Percentiles rank a stretch among this genome's conserved stretches.
phyloP scores from a whole-genome alignment of 306 rosid species.

The Prunus mira region DNA sequence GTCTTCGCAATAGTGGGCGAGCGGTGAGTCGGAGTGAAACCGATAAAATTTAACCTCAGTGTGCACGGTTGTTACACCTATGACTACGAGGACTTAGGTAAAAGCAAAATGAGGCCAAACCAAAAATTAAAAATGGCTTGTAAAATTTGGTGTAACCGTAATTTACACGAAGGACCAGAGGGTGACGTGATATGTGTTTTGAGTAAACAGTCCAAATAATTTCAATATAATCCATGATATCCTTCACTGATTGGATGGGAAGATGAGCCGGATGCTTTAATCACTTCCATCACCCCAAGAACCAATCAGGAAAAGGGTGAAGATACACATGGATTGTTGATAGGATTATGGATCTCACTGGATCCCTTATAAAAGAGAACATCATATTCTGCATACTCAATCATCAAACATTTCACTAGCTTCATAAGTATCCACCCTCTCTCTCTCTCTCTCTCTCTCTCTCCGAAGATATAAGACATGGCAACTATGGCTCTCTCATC shows the following conservation, averaged over 20 bases:
- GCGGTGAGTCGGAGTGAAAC: too few species aligned
- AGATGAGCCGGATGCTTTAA: conserved; percentile 7
- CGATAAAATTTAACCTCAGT: too few species aligned
- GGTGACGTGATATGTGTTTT: not conserved
- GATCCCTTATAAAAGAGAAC: not conserved
- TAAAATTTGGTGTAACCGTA: too few species aligned
- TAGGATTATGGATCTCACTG: conserved; percentile 9
- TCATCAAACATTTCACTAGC: not conserved
- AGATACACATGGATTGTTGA: conserved; percentile 11
- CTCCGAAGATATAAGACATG: not conserved
- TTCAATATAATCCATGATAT: not conserved
- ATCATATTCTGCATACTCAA: not conserved
- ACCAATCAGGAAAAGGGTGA: conserved; percentile 17
- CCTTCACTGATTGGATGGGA: not conserved
- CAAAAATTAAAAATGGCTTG: too few species aligned
- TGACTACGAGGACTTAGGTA: not conserved
- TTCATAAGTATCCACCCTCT: not conserved
- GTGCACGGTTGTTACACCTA: too few species aligned
- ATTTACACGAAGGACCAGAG: not conserved
- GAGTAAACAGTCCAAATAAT: not conserved
- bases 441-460: not conserved
- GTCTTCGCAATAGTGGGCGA: too few species aligned
- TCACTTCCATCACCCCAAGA: not conserved
- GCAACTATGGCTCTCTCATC: conserved; percentile 40
- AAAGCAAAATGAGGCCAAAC: not conserved